Percentiles rank a stretch among this genome's conserved stretches.
phyloP scores from a whole-genome alignment of 768 basidiomycete species.

The Chalciporus sphaerocephalus region DNA sequence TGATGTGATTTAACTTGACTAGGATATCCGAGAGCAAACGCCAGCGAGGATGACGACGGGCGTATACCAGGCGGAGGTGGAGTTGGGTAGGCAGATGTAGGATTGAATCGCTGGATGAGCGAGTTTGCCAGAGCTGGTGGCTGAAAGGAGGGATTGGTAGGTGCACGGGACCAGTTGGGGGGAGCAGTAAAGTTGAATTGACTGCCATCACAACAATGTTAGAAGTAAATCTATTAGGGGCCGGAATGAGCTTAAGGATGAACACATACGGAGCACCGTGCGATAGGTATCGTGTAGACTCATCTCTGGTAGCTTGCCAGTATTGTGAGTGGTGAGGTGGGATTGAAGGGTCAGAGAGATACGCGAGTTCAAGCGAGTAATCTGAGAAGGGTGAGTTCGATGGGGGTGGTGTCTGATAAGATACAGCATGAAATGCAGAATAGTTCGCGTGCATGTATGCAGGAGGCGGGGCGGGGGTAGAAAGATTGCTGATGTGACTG shows the following conservation, averaged over 20 bases:
- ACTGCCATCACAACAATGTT: conserved; percentile 15
- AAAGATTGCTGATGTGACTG: conserved; percentile 59
- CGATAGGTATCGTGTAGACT: conserved; percentile 56
- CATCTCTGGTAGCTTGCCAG: conserved; percentile 61
- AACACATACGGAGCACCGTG: conserved; percentile 48
- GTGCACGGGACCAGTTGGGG: conserved; percentile 40
- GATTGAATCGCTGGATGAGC: conserved; percentile 56
- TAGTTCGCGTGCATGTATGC: conserved; percentile 55
- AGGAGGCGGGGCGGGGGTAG: conserved; percentile 54
- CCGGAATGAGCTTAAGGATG: not conserved
- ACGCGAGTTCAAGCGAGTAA: conserved; percentile 58
- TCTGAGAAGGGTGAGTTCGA: conserved; percentile 60
- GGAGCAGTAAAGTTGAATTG: conserved; percentile 32
- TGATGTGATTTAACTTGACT: conserved; percentile 25
- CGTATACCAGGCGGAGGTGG: conserved; percentile 61
- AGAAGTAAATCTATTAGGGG: conserved; percentile 2
- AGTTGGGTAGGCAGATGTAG: conserved; percentile 66
- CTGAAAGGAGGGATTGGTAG: conserved; percentile 49
- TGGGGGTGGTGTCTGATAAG: conserved; percentile 30
- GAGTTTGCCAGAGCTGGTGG: conserved; percentile 59
- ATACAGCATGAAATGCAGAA: conserved; percentile 21
- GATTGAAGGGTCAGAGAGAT: conserved; percentile 47
- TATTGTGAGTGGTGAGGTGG: conserved; percentile 48
- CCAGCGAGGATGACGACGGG: conserved; percentile 70
- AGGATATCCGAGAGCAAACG: conserved; percentile 60